These are phyloP conservation scores for Aspergillus vadensis DNA, from an alignment of 2,329 filamentous ascomycete species.

Conservation along the genomic window DNA sequence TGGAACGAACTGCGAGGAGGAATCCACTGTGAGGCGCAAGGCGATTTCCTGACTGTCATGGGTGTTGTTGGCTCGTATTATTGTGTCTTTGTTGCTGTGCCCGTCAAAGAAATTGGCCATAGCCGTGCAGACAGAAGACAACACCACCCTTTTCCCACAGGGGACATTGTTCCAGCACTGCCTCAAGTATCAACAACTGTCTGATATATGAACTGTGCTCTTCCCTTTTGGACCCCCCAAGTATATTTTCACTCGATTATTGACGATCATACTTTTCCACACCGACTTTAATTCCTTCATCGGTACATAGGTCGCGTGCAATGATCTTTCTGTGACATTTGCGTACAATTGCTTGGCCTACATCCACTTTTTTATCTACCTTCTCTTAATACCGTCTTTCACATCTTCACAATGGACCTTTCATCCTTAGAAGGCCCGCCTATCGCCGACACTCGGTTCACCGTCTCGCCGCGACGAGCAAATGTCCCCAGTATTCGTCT, in stretches of 20 bases:
- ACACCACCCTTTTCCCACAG: background rate
- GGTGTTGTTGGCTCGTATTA: background rate
- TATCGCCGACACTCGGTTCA: conserved; percentile 26
- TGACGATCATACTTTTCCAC: background rate
- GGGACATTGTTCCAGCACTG: conserved; percentile 1
- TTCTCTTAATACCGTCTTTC: background rate
- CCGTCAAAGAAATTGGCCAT: conserved; percentile 4
- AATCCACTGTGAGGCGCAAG: conserved; percentile 9
- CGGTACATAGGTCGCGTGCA: background rate
- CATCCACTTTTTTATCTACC: background rate
- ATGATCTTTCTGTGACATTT: background rate
- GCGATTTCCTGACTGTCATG: background rate
- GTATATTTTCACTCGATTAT: background rate
- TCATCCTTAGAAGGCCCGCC: conserved; percentile 41
- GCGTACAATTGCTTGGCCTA: background rate
- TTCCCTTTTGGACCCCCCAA: background rate
- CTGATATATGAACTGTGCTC: conserved; percentile 2
- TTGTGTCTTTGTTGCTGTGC: background rate
- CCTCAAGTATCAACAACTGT: background rate
- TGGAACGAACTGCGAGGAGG: background rate
- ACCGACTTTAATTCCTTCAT: background rate
- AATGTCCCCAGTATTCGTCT: conserved; percentile 17
- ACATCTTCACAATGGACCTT: conserved; percentile 29
- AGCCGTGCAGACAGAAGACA: conserved; percentile 1
- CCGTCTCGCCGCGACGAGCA: background rate